Evolutionary conservation across 331 rosid genomes (phyloP).

Genomic region (Erythrophleum ivorense): DNA sequence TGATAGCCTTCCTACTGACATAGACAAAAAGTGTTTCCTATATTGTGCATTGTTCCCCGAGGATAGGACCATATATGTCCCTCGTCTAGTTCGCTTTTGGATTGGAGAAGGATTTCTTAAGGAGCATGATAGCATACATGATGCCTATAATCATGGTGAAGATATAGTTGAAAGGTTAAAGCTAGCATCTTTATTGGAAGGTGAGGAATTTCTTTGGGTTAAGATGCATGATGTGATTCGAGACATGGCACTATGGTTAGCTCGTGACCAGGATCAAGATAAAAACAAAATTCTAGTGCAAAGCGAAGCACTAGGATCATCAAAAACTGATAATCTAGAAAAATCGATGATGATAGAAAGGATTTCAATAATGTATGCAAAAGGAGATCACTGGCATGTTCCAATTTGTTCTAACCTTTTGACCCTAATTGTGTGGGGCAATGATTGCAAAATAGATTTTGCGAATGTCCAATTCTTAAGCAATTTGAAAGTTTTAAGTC

Average conservation of each 20-base stretch:
- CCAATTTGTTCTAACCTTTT: constrained; percentile 13
- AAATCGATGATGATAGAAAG: constrained; percentile 9
- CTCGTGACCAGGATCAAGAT: too few relatives aligned
- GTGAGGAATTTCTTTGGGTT: not conserved
- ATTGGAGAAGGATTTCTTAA: constrained; percentile 28
- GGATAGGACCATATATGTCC: not conserved
- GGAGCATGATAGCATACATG: not conserved
- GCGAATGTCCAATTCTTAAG: too few relatives aligned
- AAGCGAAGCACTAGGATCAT: not conserved
- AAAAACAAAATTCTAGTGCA: too few relatives aligned
- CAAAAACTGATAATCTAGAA: not conserved
- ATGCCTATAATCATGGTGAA: constrained; percentile 6
- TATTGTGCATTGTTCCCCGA: constrained; percentile 33
- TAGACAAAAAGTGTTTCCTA: not conserved
- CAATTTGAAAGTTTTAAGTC: too few relatives aligned
- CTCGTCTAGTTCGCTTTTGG: constrained; percentile 19
- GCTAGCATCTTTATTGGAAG: constrained; percentile 27
- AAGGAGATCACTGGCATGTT: not conserved
- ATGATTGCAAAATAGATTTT: too few relatives aligned
- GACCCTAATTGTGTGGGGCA: not conserved
- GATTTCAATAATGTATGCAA: not conserved
- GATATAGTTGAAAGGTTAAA: constrained; percentile 23
- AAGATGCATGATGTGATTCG: constrained; percentile 44
- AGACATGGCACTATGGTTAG: constrained; percentile 37
- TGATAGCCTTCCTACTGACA: not conserved